Evolutionary conservation across 345 rosid species (phyloP), one percentile per base, ranked within the genome.

Genomic region (Bretschneidera sinensis): DNA sequence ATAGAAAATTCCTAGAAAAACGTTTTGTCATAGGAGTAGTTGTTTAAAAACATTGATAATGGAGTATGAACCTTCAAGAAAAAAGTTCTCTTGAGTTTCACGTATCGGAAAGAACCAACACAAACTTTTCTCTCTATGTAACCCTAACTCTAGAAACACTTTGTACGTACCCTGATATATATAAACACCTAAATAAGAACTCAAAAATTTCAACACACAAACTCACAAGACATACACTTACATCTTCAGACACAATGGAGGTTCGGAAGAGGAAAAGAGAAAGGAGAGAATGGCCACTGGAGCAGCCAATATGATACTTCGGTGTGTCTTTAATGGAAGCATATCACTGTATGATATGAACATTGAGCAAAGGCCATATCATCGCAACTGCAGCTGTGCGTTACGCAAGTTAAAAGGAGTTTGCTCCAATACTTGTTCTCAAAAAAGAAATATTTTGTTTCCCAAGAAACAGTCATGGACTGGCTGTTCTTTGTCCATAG

Each of bases 351-450:
- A 47, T 13, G 68, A 70, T 24, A 57, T 24, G 0, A 65, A 70
- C 60, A 55, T 61, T 10, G 54, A 61, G 54, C 58, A 71, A 21
- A 47, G 71, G 54, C 74, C 78, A 0, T 70, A 74, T 28, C 74
- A 74, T 52, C 51, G 68, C 49, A 69, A 70, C 55, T 74, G 74
- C 17, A 43, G 71, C 24, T 74, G 74, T 43, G 68, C 74, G 13
- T 24, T 74, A 17, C 78, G 70, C 65, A 57, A 43, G 21, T 43
- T 62, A 1, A 39, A 75, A 48, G 64, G 73, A 0, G 55, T 50
- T 55, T 55, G 52, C 24, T 53, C 33, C 45, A 35, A 52, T 19
- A 21, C 65, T 19, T 61, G 60, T 66, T 61, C 52, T 9, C 51
- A 19, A 4, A 17, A 55, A 51, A 61, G 33, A 24, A 61, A 23